These are phyloP conservation scores for Saccharomycopsis sp. DNA, from an alignment of 805 yeast genomes.

Conservation along the genomic window DNA sequence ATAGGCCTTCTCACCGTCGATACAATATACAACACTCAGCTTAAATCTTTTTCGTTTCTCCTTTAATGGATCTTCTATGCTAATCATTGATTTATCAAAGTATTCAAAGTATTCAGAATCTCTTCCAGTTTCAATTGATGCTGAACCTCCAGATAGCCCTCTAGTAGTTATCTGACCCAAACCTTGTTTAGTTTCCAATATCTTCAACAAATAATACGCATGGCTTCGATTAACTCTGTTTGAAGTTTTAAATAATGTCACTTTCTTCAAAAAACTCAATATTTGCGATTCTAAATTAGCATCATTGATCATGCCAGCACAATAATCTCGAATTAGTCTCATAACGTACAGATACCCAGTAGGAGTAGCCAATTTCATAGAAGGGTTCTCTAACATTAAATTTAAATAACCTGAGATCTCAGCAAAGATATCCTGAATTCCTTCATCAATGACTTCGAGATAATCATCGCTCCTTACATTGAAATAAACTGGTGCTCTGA, in stretches of 20 bases:
- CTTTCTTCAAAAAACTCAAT: slow-evolving; percentile 31
- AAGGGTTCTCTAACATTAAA: background rate
- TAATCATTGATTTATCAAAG: slow-evolving; percentile 11
- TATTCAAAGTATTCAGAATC: slow-evolving; percentile 37
- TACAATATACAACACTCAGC: slow-evolving; percentile 61
- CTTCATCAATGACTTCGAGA: slow-evolving; percentile 3
- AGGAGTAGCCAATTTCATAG: background rate
- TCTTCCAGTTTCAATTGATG: slow-evolving; percentile 38
- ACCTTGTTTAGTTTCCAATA: slow-evolving; percentile 3
- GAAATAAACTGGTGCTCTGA: slow-evolving; percentile 12
- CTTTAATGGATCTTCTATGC: slow-evolving; percentile 21
- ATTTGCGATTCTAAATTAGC: slow-evolving; percentile 44
- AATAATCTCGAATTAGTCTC: slow-evolving; percentile 44
- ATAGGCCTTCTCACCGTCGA: slow-evolving; percentile 72
- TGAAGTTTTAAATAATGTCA: slow-evolving; percentile 29
- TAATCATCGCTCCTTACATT: too few species aligned
- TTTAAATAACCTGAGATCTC: slow-evolving; percentile 8
- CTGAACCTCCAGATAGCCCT: slow-evolving; percentile 45
- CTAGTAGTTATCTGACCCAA: slow-evolving; percentile 21
- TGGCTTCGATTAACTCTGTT: slow-evolving; percentile 44
- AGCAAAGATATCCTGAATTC: background rate
- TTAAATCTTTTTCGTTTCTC: slow-evolving; percentile 35
- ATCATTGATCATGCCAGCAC: slow-evolving; percentile 48
- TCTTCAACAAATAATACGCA: slow-evolving; percentile 43
- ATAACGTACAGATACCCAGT: slow-evolving; percentile 32